Evolutionary conservation across 1,284 basidiomycete genomes (phyloP), one percentile per base, ranked within the genome.

Genomic region (Omphalotus olearius): DNA sequence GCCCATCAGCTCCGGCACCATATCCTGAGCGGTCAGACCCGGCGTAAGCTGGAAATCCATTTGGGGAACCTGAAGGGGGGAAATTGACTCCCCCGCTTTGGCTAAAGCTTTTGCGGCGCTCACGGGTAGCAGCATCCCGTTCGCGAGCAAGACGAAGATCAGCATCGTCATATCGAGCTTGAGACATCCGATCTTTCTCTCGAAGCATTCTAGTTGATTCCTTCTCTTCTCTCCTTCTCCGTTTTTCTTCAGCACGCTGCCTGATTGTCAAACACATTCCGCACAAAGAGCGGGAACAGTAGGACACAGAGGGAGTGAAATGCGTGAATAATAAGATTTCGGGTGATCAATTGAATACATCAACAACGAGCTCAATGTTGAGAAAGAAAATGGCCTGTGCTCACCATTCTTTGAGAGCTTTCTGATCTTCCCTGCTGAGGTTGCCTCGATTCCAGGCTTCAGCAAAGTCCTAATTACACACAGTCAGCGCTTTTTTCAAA

Each of bases 181-280:
- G 48, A 20, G 26, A 42, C 33, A 66, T 66, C 37, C 65, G 63
- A 42, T 70, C 70, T 46, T 73, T 67, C 51, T 81, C 80, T 44
- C 78, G 73, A 50, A 74, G 66, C 25, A 74, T 73, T 59, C 72
- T 81, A 20, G 73, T 66, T 0, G 74, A 69, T 40, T 77, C 74
- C 57, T 78, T 82, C 59, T 83, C 80, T 66, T 83, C 78, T 54
- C 71, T 74, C 61, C 69, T 75, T 60, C 74, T 71, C 51, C 76
- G 73, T 58, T 76, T 76, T 30, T 83, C 79, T 56, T 85, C 82
- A 11, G 78, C 70, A 50, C 69, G 74, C 65, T 79, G 75, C 80
- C 82, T 84, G 28, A 10, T 20, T 14, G 35, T 47, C n/a, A n/a
- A 40, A 40, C 38, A 40, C 13, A 38, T 14, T 14, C 36, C 6